Evolutionary conservation across 805 yeast genomes (phyloP).

Genomic region (Lachancea lanzarotensis): DNA sequence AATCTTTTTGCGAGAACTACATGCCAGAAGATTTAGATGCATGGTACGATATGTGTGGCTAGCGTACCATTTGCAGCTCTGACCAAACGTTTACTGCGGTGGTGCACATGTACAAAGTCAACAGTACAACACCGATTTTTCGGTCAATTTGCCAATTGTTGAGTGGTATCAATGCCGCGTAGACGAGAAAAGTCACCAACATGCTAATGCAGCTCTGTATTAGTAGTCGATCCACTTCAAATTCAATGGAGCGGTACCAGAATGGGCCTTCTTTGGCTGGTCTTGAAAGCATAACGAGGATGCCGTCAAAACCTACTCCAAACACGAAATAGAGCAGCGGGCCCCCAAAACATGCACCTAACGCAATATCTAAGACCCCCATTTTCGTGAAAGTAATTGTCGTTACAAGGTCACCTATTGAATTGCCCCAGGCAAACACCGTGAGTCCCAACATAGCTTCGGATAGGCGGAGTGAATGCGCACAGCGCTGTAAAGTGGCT

Average conservation of each 20-base stretch:
- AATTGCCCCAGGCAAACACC: slow-evolving; percentile 86
- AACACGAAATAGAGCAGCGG: slow-evolving; percentile 73
- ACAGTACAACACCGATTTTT: slow-evolving; percentile 33
- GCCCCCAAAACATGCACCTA: slow-evolving; percentile 95
- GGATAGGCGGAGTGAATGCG: slow-evolving; percentile 52
- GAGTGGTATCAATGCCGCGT: slow-evolving; percentile 38
- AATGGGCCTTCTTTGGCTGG: slow-evolving; percentile 1
- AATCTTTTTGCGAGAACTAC: slow-evolving; percentile 22
- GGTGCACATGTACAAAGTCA: slow-evolving; percentile 17
- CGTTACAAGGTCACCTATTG: slow-evolving; percentile 83
- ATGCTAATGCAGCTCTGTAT: slow-evolving; percentile 36
- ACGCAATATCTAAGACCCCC: slow-evolving; percentile 84
- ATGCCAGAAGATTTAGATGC: slow-evolving; percentile 26
- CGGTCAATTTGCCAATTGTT: slow-evolving; percentile 42
- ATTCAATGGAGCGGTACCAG: slow-evolving; percentile 22
- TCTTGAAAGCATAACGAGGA: slow-evolving; percentile 34
- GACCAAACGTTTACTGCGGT: slow-evolving; percentile 18
- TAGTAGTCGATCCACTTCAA: slow-evolving; percentile 37
- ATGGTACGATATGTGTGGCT: slow-evolving; percentile 10
- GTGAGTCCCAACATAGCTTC: slow-evolving; percentile 84
- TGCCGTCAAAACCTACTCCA: slow-evolving; percentile 74
- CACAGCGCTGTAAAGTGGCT: slow-evolving; percentile 51
- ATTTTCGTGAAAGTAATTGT: slow-evolving; percentile 71
- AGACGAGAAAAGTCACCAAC: slow-evolving; percentile 34
- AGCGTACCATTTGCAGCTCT: slow-evolving; percentile 10